Base-by-base conservation (phyloP, 768 basidiomycete species). In the Steccherinum ochraceum region DNA sequence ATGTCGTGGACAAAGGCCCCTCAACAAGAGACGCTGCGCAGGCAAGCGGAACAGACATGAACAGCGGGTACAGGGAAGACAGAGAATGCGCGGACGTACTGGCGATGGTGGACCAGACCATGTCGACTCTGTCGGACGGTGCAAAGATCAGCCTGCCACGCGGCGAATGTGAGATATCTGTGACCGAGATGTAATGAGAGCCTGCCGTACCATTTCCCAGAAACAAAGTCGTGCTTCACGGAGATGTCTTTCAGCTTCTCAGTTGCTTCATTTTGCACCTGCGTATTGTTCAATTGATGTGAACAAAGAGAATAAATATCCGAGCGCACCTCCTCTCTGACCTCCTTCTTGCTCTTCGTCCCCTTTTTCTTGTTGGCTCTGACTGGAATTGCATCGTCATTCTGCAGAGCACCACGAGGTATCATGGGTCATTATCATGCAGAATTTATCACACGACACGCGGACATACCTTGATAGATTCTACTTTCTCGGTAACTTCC, bases 281-380 rank as follows among this genome's bases (percentile, higher is more conserved):
- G 13, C 24, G 30, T 40, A 21, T 35, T 10, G 7, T 18, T 21
- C n/a, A 12, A 21, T 21, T 19, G 44, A 12, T 7, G 19, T 18
- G 16, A 39, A 39, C 26, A 25, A 45, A n/a, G 7, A 24, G 41
- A n/a, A 39, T n/a, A n/a, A n/a, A n/a, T n/a, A 11, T 39, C 11
- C 35, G 35, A 27, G 48, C 65, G 18, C 61, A 85, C 86, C 68
- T 81, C 69, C 63, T 89, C 86, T 40, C 84, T 76, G 5, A 84
- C 64, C 64, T 89, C 84, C 62, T 86, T 89, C 65, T 89, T 89
- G 58, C 84, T 84, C 66, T 77, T 83, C 0, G 73, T 72, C 4
- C 85, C 85, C 19, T 81, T 80, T 64, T 86, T 88, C 67, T 87
- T 89, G 60, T 70, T 88, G 4, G 80, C 74, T 4, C 84, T 81